phyloP scores from a whole-genome alignment of 2,329 filamentous ascomycete genomes.

The Aspergillus sp. region DNA sequence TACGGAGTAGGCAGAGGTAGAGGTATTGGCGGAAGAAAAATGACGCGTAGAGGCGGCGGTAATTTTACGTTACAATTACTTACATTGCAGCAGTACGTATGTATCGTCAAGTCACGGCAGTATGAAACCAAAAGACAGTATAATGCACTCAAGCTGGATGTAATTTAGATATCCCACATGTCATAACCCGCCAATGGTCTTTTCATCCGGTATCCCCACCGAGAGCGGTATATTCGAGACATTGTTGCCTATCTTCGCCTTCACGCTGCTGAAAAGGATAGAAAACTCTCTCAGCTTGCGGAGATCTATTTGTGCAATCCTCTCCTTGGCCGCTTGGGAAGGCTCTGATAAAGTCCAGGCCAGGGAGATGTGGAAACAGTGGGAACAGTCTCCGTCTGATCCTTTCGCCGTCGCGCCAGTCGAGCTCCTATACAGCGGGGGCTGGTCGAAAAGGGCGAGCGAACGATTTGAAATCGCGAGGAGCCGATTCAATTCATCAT shows the following conservation, averaged over 20 bases:
- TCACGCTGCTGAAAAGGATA: conserved; percentile 53
- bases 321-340: conserved; percentile 32
- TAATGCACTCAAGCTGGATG: not conserved
- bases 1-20: not conserved
- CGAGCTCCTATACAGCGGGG: conserved; percentile 54
- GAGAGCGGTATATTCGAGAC: conserved; percentile 36
- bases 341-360: conserved; percentile 65
- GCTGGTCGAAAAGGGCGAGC: conserved; percentile 54
- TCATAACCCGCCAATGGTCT: conserved; percentile 8
- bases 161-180: not conserved
- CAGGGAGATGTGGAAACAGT: conserved; percentile 77
- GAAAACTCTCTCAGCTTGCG: conserved; percentile 32
- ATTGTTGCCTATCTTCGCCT: conserved; percentile 65
- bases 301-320: conserved; percentile 15
- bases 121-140: not conserved
- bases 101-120: not conserved
- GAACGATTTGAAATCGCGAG: conserved; percentile 58
- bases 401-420: not conserved
- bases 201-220: conserved; percentile 5
- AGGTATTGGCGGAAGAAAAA: not conserved
- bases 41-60: not conserved
- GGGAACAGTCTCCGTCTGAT: conserved; percentile 33
- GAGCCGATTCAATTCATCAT: conserved; percentile 52
- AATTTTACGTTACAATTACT: not conserved
- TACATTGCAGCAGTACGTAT: not conserved